Base-by-base conservation (phyloP, 176 grass and related monocot genomes). In the Tillandsia fasciculata region DNA sequence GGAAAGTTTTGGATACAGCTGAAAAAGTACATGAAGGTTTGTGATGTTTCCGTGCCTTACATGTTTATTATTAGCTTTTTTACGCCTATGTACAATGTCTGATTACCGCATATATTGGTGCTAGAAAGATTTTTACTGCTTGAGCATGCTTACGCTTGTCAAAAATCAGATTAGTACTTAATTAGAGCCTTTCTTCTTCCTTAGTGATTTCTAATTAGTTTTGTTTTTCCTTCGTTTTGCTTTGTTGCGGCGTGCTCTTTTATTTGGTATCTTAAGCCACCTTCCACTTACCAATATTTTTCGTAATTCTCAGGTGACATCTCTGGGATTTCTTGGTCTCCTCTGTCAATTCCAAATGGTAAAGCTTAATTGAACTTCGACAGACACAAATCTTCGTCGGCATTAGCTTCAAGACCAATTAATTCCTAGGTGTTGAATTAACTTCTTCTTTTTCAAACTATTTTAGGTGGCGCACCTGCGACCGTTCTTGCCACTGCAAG, bases 21-120 rank as follows among this genome's bases (percentile, higher is more conserved):
- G 89, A 88, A 49, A 85, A 83, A 80, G 89, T 86, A 72, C 94
- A 97, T 73, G 89, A 97, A 87, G 87, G 94, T 97, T 79, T 57
- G 79, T 81, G 64, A 47, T 81, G 10, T 78, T 67, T 65, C 5
- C 77, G 59, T 59, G 7, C 74, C 10, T 65, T 64, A 59, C 15
- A 61, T 18, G 56, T 22, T 20, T 61, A 61, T 61, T 61, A 61
- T 61, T 61, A 18, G 56, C 56, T 61, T 61, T 18, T n/a, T 64
- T 49, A 72, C 64, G 2, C 3, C 3, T 68, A 28, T 75, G 49
- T 10, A 54, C 23, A 14, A 49, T 56, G 33, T 69, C 14, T 58
- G 54, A 20, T 61, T 1, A 18, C 15, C 8, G 13, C 15, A 61
- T 20, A 61, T 61, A 61, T 61, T 9, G 22, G 15, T 61, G 18